These are phyloP conservation scores for Tephrocybe rancida DNA, from an alignment of 768 basidiomycete genomes.

Conservation along the genomic window DNA sequence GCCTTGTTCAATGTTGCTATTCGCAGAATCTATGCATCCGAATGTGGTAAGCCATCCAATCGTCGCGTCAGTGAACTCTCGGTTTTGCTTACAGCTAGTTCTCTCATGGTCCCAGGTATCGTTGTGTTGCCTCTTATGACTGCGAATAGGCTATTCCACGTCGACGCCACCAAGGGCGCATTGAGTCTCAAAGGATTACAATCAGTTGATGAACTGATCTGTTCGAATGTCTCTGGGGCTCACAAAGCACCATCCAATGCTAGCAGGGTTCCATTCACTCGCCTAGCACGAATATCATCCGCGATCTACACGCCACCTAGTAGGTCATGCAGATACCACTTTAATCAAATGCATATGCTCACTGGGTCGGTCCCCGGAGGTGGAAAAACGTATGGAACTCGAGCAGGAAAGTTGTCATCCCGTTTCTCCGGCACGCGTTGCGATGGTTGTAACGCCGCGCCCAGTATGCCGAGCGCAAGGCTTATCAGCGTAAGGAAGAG, in stretches of 20 bases:
- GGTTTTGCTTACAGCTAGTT: slow-evolving; percentile 30
- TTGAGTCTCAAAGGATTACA: slow-evolving; percentile 22
- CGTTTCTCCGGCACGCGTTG: slow-evolving; percentile 18
- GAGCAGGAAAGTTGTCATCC: slow-evolving; percentile 41
- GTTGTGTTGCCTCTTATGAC: slow-evolving; percentile 31
- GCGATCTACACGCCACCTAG: slow-evolving; percentile 29
- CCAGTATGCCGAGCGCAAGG: slow-evolving; percentile 1
- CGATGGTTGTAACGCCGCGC: slow-evolving; percentile 6
- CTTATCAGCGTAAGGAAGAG: slow-evolving; percentile 6
- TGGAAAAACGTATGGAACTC: slow-evolving; percentile 45
- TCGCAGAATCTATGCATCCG: slow-evolving; percentile 24
- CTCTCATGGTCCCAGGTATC: slow-evolving; percentile 34
- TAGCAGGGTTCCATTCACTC: slow-evolving; percentile 34
- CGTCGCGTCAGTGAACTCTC: neutral
- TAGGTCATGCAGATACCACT: neutral
- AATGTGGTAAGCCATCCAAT: neutral
- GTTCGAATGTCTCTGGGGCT: slow-evolving; percentile 5
- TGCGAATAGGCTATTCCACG: slow-evolving; percentile 35
- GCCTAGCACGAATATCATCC: slow-evolving; percentile 35
- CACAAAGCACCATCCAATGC: slow-evolving; percentile 42
- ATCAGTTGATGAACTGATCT: neutral
- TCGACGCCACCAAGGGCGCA: slow-evolving; percentile 28
- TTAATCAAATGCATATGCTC: neutral
- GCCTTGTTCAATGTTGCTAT: slow-evolving; percentile 29
- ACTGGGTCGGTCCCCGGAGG: slow-evolving; percentile 33